phyloP scores from a whole-genome alignment of 805 yeast species.

The Yarrowia osloensis region DNA sequence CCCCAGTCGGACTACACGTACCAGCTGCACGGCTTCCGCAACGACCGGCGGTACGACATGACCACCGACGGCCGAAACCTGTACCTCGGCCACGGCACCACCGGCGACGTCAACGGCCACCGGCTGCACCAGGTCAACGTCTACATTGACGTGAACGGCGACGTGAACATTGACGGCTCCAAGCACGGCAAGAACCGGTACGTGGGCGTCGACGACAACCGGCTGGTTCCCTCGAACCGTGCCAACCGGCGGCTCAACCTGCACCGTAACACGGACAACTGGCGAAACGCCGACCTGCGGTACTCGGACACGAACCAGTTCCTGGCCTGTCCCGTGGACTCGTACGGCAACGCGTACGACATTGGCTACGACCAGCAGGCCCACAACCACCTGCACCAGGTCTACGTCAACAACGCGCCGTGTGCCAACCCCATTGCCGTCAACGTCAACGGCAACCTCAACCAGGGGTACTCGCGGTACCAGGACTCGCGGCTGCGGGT shows the following conservation, averaged over 20 bases:
- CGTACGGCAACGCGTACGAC: not conserved
- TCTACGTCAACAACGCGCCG: not conserved
- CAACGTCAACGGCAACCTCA: not conserved
- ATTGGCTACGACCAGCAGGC: not conserved
- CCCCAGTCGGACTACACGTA: constrained; percentile 10
- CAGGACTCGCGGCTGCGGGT: constrained; percentile 1
- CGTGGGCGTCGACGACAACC: not conserved
- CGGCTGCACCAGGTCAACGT: constrained; percentile 6
- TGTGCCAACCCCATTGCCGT: constrained; percentile 12
- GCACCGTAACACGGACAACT: not conserved
- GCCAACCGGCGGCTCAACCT: constrained; percentile 2
- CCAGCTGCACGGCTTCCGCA: not conserved
- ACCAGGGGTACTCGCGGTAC: constrained; percentile 7
- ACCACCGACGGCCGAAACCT: constrained; percentile 8
- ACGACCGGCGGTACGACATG: constrained; percentile 1
- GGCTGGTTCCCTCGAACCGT: not conserved
- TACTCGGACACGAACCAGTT: not conserved
- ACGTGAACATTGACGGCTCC: constrained; percentile 1
- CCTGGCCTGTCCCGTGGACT: not conserved
- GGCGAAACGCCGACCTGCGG: not conserved
- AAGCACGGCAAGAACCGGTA: not conserved
- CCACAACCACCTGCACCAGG: not conserved
- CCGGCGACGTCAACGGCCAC: not conserved
- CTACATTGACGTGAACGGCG: not conserved
- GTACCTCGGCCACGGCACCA: not conserved